These are phyloP conservation scores for Dioscorea cayenensis DNA, from an alignment of 116 monocot genomes.

Conservation along the genomic window DNA sequence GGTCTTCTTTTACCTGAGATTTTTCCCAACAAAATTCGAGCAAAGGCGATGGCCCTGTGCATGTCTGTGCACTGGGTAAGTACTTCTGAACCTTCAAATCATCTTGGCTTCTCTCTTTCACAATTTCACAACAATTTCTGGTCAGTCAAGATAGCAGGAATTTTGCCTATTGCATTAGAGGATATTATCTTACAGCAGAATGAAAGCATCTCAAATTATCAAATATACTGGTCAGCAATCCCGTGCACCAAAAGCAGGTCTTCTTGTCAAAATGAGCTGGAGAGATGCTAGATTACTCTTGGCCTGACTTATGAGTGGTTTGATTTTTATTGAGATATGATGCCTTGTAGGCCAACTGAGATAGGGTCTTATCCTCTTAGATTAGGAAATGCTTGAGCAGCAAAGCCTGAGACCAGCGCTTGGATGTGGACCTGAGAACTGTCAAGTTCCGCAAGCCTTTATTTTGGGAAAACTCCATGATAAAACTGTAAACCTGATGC, in stretches of 20 bases:
- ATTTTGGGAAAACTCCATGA: too few species aligned
- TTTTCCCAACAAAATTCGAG: slow-evolving; percentile 86
- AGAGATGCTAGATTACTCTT: not conserved
- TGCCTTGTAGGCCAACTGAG: not conserved
- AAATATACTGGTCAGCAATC: too few species aligned
- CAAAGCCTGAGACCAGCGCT: not conserved
- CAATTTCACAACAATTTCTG: not conserved
- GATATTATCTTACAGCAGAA: too few species aligned
- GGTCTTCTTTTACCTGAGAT: slow-evolving; percentile 98
- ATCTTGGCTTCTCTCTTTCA: not conserved
- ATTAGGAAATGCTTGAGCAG: not conserved
- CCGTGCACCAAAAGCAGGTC: not conserved
- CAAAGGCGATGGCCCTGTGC: slow-evolving; percentile 94
- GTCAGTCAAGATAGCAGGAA: not conserved
- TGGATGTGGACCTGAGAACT: too few species aligned
- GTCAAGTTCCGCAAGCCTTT: too few species aligned
- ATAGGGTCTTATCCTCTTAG: not conserved
- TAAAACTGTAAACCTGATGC: too few species aligned
- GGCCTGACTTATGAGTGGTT: not conserved
- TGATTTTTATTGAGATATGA: too few species aligned
- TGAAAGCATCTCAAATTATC: too few species aligned
- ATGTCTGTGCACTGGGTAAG: slow-evolving; percentile 98
- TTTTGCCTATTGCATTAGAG: too few species aligned
- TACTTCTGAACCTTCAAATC: slow-evolving; percentile 2
- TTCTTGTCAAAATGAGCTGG: not conserved